Evolutionary conservation across 2,329 filamentous ascomycete genomes (phyloP).

Genomic region (Tolypocladium guangdongense): DNA sequence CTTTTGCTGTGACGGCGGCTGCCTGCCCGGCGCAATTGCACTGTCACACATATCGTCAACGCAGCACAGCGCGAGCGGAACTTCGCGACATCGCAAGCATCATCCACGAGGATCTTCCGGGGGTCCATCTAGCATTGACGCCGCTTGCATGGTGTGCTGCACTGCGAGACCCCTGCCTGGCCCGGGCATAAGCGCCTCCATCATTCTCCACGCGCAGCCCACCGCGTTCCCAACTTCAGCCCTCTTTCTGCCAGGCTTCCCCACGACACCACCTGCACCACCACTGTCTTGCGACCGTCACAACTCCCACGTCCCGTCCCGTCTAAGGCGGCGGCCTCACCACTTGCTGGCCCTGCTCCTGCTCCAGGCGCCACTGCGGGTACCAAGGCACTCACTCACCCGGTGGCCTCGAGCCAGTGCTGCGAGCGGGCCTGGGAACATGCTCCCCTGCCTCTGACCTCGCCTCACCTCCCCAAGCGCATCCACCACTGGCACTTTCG

Average conservation of each 20-base stretch:
- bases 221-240: not conserved
- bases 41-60: not conserved
- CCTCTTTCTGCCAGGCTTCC: not conserved
- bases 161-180: not conserved
- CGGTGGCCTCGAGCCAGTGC: slow-evolving; percentile 1
- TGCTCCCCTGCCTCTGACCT: slow-evolving; percentile 20
- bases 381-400: not conserved
- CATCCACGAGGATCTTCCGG: not conserved
- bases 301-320: not conserved
- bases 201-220: not conserved
- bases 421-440: slow-evolving; percentile 13
- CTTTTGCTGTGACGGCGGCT: not conserved
- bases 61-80: too few species aligned
- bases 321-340: not conserved
- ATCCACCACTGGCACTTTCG: not conserved
- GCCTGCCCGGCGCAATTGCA: not conserved
- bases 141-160: not conserved
- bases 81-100: not conserved
- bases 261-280: not conserved
- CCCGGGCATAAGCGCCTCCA: not conserved
- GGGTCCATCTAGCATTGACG: not conserved
- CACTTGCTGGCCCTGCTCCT: not conserved
- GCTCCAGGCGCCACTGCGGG: not conserved
- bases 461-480: slow-evolving; percentile 11
- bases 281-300: not conserved